Evolutionary conservation across 192 early-diverging fungal genomes (phyloP).

Genomic region (Paraglomus occultum): DNA sequence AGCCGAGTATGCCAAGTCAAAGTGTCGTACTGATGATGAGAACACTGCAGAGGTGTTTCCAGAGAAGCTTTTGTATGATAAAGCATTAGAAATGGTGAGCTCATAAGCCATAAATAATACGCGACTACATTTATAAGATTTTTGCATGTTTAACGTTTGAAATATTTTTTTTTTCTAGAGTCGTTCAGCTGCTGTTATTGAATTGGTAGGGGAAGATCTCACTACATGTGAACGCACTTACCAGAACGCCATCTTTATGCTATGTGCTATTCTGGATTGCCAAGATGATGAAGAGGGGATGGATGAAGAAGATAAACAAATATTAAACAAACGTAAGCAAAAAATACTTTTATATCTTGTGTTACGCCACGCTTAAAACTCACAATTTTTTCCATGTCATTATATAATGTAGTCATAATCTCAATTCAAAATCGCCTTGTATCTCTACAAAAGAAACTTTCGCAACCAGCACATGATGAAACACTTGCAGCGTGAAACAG

Average conservation of each 20-base stretch:
- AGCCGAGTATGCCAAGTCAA: conserved; percentile 63
- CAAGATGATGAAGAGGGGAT: conserved; percentile 41
- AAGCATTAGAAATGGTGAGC: conserved; percentile 66
- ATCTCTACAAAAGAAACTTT: conserved; percentile 23
- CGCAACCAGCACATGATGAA: not conserved
- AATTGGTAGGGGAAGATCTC: conserved; percentile 61
- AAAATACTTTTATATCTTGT: not conserved
- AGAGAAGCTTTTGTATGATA: conserved; percentile 73
- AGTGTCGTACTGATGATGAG: conserved; percentile 53
- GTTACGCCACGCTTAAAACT: not conserved
- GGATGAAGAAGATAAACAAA: conserved; percentile 53
- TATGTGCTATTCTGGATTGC: conserved; percentile 66
- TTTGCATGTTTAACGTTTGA: not conserved
- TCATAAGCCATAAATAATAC: not conserved
- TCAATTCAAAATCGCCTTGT: conserved; percentile 22
- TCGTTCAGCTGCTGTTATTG: conserved; percentile 60
- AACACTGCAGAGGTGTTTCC: conserved; percentile 52
- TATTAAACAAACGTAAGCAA: conserved; percentile 52
- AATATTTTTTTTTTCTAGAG: conserved; percentile 38
- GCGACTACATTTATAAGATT: not conserved
- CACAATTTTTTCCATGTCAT: not conserved
- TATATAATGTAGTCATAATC: conserved; percentile 2
- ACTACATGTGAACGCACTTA: conserved; percentile 71
- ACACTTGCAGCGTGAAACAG: too few species aligned
- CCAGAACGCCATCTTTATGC: conserved; percentile 72